Conservation (phyloP, 2,329 filamentous ascomycete genomes). For the Claviceps sp. region DNA sequence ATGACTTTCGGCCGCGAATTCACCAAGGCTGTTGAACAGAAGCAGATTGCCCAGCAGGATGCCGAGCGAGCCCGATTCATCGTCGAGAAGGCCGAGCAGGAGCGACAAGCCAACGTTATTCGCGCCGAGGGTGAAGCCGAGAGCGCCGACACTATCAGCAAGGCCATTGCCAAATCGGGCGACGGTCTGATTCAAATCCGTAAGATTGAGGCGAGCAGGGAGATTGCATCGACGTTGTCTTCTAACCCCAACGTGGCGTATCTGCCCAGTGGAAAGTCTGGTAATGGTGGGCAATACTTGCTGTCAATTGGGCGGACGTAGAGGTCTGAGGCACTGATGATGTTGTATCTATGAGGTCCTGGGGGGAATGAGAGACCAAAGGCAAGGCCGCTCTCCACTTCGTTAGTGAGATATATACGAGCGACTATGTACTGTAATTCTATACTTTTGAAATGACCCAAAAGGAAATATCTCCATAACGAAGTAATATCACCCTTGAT, state of each 20-base stretch:
- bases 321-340: constrained; percentile 5
- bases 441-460: constrained; percentile 14
- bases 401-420: constrained; percentile 11
- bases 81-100: constrained; percentile 96
- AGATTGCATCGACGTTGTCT: constrained; percentile 84
- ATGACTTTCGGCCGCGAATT: constrained; percentile 99
- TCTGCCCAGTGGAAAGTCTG: constrained; percentile 62
- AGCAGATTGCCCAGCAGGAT: constrained; percentile 99
- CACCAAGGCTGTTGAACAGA: constrained; percentile 97
- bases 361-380: neutral
- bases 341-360: constrained; percentile 3
- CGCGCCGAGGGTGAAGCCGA: constrained; percentile 95
- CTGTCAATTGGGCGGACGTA: constrained; percentile 33
- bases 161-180: constrained; percentile 82
- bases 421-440: constrained; percentile 21
- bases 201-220: constrained; percentile 91
- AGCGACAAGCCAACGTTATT: constrained; percentile 96
- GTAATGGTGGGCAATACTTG: constrained; percentile 38
- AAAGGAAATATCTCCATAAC: neutral
- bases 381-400: constrained; percentile 3
- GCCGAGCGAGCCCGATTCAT: constrained; percentile 96
- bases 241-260: constrained; percentile 94
- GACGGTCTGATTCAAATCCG: constrained; percentile 92
- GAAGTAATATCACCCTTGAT: neutral
- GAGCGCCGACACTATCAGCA: constrained; percentile 88